Conservation (phyloP, 306 rosid genomes). For the Cotoneaster glaucophyllus region DNA sequence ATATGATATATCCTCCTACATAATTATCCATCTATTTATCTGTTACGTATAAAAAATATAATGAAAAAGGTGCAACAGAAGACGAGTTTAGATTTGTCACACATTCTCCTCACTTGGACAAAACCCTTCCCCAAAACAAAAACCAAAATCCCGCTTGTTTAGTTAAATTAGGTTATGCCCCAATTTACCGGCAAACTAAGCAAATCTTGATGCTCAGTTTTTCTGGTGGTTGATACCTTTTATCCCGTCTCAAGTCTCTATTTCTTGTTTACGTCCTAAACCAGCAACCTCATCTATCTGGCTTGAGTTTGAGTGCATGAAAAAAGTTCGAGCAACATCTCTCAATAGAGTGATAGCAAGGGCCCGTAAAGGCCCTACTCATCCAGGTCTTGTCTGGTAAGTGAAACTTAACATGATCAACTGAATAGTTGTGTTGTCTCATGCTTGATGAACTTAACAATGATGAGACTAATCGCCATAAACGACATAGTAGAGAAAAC, state of each 20-base stretch:
- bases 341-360: not conserved
- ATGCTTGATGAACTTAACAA: not conserved
- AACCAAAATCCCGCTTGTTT: not conserved
- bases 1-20: too few relatives aligned
- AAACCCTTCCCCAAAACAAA: not conserved
- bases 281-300: not conserved
- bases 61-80: not conserved
- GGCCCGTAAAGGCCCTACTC: not conserved
- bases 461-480: not conserved
- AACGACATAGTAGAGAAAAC: not conserved
- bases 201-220: not conserved
- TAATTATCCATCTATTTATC: too few relatives aligned
- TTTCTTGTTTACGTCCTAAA: conserved; percentile 5
- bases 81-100: conserved; percentile 19
- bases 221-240: not conserved
- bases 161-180: not conserved
- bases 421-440: not conserved
- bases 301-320: not conserved
- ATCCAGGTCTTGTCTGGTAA: not conserved
- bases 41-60: not conserved
- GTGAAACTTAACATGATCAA: not conserved
- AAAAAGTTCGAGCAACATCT: not conserved
- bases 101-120: not conserved
- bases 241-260: not conserved
- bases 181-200: not conserved